Base-by-base conservation (phyloP, 2,329 filamentous ascomycete genomes). In the Phaeosphaeria sp. region DNA sequence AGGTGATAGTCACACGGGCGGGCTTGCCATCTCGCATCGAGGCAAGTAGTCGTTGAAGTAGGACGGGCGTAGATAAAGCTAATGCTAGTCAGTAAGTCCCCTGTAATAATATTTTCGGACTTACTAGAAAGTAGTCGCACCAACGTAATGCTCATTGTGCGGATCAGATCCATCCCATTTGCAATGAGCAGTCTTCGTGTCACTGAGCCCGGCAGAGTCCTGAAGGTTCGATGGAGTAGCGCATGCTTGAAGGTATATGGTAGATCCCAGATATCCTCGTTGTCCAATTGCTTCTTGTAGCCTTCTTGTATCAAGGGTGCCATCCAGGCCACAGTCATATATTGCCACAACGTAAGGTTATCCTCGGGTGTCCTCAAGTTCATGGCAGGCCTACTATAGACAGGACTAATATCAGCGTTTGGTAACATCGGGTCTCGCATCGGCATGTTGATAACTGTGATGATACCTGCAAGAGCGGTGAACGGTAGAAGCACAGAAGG, bases 261-360 rank as follows among this genome's bases (percentile, higher is more conserved):
- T 0, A 97, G 79, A 40, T 84, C 80, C 93, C 93, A 97, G 1
- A 97, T 90, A 71, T 97, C 92, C 39, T 89, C 85, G 40, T 93
- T 88, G 36, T 92, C 80, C 8, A 97, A 80, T 65, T 92, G 89
- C 42, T 87, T 82, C 27, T 81, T 79, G 43, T 82, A 84, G 1
- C 89, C 91, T 22, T 87, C 76, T 1, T 81, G 79, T 13, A 96
- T 92, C 6, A 96, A 78, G 0, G 92, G 89, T 0, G 82, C 81
- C 78, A 96, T 89, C 93, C 93, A 97, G 0, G 87, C 91, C 25
- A 96, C 89, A 6, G 87, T 89, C 86, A 94, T 90, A 78, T 92
- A 97, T 65, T 93, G 90, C 85, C 91, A 93, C 0, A 93, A 80
- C 0, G 84, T 90, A 22, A 96, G 74, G 61, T 90, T 87, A 66